phyloP scores from a whole-genome alignment of 1,139 yeast genomes.

The Torulaspora globosa region DNA sequence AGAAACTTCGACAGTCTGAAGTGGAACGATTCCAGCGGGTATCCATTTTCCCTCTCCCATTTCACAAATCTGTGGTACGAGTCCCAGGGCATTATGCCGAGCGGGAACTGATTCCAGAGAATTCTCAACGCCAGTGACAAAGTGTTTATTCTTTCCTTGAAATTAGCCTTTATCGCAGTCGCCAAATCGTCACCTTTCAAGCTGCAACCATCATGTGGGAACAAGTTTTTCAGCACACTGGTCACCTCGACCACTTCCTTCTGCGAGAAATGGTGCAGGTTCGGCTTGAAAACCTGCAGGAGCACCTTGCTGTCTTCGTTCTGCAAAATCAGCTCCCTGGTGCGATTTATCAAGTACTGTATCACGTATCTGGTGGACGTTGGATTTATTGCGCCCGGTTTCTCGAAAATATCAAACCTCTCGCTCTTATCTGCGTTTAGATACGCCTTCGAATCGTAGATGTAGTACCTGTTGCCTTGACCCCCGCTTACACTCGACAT shows the following conservation, averaged over 20 bases:
- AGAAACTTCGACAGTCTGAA: constrained; percentile 34
- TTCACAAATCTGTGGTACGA: constrained; percentile 31
- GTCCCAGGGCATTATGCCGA: constrained; percentile 38
- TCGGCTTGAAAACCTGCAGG: constrained; percentile 37
- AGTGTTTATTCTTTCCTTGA: constrained; percentile 25
- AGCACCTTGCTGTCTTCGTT: constrained; percentile 15
- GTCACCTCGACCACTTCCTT: constrained; percentile 30
- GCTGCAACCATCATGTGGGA: constrained; percentile 39
- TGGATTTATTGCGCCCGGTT: constrained; percentile 30
- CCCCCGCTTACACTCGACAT: constrained; percentile 8
- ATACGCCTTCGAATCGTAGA: constrained; percentile 19
- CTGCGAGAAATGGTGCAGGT: constrained; percentile 35
- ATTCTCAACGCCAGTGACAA: constrained; percentile 32
- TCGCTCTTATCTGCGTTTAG: constrained; percentile 12
- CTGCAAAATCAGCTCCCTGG: constrained; percentile 24
- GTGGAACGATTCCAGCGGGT: constrained; percentile 34
- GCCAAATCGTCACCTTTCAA: constrained; percentile 33
- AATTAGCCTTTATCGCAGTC: constrained; percentile 21
- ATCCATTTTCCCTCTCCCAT: constrained; percentile 26
- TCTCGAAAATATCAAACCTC: constrained; percentile 31
- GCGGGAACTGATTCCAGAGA: constrained; percentile 36
- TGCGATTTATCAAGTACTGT: constrained; percentile 34
- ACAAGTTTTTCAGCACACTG: constrained; percentile 28
- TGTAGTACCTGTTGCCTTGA: constrained; percentile 14
- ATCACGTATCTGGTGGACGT: constrained; percentile 36